Evolutionary conservation across 495 filamentous ascomycete genomes (phyloP).

Genomic region (Astrothelium subdiscretum): DNA sequence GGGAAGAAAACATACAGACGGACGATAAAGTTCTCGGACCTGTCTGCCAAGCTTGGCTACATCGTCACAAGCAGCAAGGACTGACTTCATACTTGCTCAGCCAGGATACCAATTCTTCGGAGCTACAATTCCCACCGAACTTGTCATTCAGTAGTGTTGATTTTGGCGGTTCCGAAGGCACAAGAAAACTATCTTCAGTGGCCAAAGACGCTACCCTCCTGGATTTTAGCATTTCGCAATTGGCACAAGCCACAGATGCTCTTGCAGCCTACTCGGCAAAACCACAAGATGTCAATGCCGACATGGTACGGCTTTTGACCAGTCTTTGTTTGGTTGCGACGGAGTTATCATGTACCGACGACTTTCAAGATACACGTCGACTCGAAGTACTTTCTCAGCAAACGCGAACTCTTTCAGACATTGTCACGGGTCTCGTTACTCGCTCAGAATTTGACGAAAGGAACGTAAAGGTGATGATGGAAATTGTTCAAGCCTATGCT

Average conservation of each 20-base stretch:
- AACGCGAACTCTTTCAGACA: conserved; percentile 13
- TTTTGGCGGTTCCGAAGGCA: background rate
- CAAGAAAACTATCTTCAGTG: background rate
- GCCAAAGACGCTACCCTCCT: background rate
- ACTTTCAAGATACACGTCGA: conserved; percentile 15
- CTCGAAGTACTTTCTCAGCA: conserved; percentile 12
- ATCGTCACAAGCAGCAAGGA: conserved; percentile 12
- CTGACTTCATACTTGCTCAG: conserved; percentile 30
- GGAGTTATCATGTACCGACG: conserved; percentile 9
- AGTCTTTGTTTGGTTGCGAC: conserved; percentile 18
- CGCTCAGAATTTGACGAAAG: conserved; percentile 19
- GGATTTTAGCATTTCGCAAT: background rate
- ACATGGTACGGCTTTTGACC: conserved; percentile 25
- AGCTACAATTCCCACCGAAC: background rate
- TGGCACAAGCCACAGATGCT: background rate
- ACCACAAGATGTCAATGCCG: conserved; percentile 20
- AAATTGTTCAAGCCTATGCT: conserved; percentile 7
- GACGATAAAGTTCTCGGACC: conserved; percentile 19
- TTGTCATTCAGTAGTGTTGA: background rate
- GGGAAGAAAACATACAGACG: conserved; percentile 1
- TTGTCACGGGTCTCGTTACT: conserved; percentile 18
- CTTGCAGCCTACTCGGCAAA: background rate
- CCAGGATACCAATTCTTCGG: background rate
- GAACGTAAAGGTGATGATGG: conserved; percentile 25
- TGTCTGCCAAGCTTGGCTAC: conserved; percentile 32